These are phyloP conservation scores for Boletus speciosus DNA, from an alignment of 768 basidiomycete species.

Conservation along the genomic window DNA sequence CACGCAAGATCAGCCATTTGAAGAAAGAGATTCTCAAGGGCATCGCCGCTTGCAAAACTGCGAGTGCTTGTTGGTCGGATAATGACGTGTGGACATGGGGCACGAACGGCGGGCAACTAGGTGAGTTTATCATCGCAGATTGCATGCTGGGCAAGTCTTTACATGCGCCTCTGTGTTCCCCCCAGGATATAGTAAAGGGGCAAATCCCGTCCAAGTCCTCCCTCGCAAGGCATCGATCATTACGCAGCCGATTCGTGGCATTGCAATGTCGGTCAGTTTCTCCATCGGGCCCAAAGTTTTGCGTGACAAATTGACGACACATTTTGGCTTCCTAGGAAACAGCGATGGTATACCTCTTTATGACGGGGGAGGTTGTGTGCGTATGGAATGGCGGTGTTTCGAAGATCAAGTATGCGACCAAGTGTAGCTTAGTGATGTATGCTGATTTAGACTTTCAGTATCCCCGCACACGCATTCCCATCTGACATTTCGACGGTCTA, in stretches of 20 bases:
- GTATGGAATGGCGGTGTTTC: slow-evolving; percentile 73
- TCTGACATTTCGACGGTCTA: slow-evolving; percentile 67
- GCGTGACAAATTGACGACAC: neutral
- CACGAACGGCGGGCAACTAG: slow-evolving; percentile 88
- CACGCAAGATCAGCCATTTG: slow-evolving; percentile 73
- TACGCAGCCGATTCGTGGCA: slow-evolving; percentile 60
- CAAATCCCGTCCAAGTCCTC: slow-evolving; percentile 69
- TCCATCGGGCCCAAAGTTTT: neutral
- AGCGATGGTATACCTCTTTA: slow-evolving; percentile 77
- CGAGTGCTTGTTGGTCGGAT: slow-evolving; percentile 86
- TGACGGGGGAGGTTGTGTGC: slow-evolving; percentile 78
- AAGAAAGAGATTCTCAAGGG: slow-evolving; percentile 78
- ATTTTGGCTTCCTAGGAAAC: slow-evolving; percentile 56
- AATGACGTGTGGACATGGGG: slow-evolving; percentile 85
- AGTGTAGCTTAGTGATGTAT: neutral
- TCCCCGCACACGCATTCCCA: slow-evolving; percentile 75
- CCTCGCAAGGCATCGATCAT: slow-evolving; percentile 83
- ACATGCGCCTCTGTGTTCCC: neutral
- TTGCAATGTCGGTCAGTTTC: slow-evolving; percentile 68
- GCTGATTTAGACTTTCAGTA: slow-evolving; percentile 38
- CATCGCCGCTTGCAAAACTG: slow-evolving; percentile 80
- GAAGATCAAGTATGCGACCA: slow-evolving; percentile 60
- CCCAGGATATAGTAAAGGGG: slow-evolving; percentile 70
- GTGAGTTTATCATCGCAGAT: slow-evolving; percentile 35
- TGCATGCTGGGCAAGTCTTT: neutral